Conservation (phyloP, 441 rosid species). For the Cnidoscolus chayamansa region DNA sequence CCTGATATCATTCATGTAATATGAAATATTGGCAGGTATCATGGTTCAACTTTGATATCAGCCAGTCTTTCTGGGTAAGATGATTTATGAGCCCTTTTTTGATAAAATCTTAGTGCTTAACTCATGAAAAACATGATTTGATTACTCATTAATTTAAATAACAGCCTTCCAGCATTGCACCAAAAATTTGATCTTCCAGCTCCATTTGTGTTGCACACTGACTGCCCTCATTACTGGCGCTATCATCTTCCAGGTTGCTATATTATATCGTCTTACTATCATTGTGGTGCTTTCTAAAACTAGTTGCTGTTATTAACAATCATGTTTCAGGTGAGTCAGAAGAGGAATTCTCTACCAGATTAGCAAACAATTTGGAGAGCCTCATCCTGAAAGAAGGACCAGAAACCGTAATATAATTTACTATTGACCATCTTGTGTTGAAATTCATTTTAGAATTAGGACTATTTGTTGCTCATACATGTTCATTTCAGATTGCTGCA, state of each 20-base stretch:
- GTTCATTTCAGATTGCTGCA: constrained; percentile 80
- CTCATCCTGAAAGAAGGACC: constrained; percentile 98
- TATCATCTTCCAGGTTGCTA: constrained; percentile 76
- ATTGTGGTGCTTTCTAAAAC: constrained; percentile 14
- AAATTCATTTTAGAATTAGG: constrained; percentile 15
- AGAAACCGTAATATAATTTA: constrained; percentile 57
- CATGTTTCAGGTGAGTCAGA: constrained; percentile 74
- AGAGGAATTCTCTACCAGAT: constrained; percentile 88
- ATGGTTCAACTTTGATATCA: constrained; percentile 88
- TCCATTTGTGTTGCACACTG: constrained; percentile 87
- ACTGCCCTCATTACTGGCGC: constrained; percentile 99
- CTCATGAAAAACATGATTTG: constrained; percentile 10
- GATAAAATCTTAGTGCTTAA: constrained; percentile 1
- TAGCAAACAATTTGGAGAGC: constrained; percentile 80
- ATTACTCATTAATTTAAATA: constrained; percentile 11
- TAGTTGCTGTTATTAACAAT: not conserved
- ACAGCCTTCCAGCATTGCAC: constrained; percentile 83
- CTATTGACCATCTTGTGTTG: not conserved
- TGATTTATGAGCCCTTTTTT: constrained; percentile 1
- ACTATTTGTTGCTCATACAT: constrained; percentile 25
- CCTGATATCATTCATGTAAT: constrained; percentile 16
- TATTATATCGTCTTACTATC: not conserved
- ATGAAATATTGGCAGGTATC: constrained; percentile 56
- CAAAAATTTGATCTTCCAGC: constrained; percentile 96
- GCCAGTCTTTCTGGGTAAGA: constrained; percentile 94